Conservation (phyloP, 2,329 filamentous ascomycete species). For the Pleurostoma richardsiae region DNA sequence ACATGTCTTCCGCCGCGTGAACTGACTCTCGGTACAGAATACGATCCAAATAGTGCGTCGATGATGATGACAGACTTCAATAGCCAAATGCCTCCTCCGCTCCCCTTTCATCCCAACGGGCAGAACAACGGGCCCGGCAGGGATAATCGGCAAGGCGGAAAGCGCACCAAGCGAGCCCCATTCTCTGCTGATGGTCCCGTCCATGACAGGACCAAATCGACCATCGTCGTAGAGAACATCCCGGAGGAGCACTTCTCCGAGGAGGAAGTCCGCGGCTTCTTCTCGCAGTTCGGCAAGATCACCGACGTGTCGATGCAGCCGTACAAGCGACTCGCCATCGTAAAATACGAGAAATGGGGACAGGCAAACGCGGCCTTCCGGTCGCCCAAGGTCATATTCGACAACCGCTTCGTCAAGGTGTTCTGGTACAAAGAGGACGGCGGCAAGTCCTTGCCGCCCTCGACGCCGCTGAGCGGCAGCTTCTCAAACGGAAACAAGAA, state of each 20-base stretch:
- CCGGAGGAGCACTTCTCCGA: conserved; percentile 67
- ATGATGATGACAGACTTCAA: conserved; percentile 10
- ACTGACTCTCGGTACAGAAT: conserved; percentile 32
- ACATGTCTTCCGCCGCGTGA: no score
- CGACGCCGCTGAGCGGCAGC: conserved; percentile 14
- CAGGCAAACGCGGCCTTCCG: conserved; percentile 66
- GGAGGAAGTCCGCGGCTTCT: conserved; percentile 61
- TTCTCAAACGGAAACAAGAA: conserved; percentile 21
- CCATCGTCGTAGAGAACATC: conserved; percentile 73
- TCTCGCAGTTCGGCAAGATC: conserved; percentile 66
- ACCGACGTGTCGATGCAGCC: conserved; percentile 59
- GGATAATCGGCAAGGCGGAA: conserved; percentile 29
- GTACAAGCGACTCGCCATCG: conserved; percentile 61
- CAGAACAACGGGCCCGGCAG: conserved; percentile 21
- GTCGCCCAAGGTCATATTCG: conserved; percentile 76
- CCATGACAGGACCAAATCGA: conserved; percentile 57
- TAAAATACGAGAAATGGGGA: conserved; percentile 64
- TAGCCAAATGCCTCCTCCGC: conserved; percentile 6
- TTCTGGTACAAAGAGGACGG: conserved; percentile 65
- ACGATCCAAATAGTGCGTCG: conserved; percentile 34
- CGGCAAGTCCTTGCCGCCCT: conserved; percentile 21
- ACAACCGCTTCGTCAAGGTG: conserved; percentile 81
- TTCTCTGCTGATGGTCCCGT: conserved; percentile 63
- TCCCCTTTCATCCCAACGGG: conserved; percentile 1
- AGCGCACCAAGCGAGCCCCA: conserved; percentile 39